These are phyloP conservation scores for Raffaelea deltoideospora DNA, from an alignment of 2,329 filamentous ascomycete genomes.

Conservation along the genomic window DNA sequence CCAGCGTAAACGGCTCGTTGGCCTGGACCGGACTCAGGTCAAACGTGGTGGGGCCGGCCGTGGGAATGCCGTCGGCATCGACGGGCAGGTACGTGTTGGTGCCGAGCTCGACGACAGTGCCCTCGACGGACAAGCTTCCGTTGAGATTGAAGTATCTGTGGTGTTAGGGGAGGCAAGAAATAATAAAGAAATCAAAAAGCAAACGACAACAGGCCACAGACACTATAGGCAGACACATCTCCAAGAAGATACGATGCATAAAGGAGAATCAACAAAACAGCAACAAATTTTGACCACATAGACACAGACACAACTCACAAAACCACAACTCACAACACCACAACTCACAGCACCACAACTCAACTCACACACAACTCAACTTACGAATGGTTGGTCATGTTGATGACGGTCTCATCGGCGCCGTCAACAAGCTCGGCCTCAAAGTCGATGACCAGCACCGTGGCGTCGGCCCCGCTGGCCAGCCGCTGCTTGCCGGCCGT, in stretches of 20 bases:
- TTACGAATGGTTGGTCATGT: slow-evolving; percentile 91
- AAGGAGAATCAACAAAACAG: no score
- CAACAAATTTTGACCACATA: no score
- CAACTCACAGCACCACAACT: no score
- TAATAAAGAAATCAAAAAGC: neutral
- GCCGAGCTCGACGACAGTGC: slow-evolving; percentile 51
- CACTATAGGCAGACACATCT: no score
- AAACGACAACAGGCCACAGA: neutral
- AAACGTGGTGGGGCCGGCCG: slow-evolving; percentile 47
- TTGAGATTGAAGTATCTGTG: slow-evolving; percentile 50
- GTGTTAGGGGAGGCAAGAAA: neutral
- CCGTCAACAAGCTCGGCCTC: slow-evolving; percentile 68
- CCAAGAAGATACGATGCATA: no score
- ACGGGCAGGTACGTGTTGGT: slow-evolving; percentile 55
- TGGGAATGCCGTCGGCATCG: slow-evolving; percentile 58
- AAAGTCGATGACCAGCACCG: slow-evolving; percentile 73
- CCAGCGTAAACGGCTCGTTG: slow-evolving; percentile 55
- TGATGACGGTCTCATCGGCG: slow-evolving; percentile 78
- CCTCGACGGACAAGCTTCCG: slow-evolving; percentile 34
- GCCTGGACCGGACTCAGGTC: slow-evolving; percentile 50
- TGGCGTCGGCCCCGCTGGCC: slow-evolving; percentile 43
- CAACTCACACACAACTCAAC: no score
- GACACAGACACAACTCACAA: no score
- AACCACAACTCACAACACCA: no score
- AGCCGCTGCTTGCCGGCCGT: slow-evolving; percentile 53